Base-by-base conservation (phyloP, 768 basidiomycete genomes). In the Suillus americanus region DNA sequence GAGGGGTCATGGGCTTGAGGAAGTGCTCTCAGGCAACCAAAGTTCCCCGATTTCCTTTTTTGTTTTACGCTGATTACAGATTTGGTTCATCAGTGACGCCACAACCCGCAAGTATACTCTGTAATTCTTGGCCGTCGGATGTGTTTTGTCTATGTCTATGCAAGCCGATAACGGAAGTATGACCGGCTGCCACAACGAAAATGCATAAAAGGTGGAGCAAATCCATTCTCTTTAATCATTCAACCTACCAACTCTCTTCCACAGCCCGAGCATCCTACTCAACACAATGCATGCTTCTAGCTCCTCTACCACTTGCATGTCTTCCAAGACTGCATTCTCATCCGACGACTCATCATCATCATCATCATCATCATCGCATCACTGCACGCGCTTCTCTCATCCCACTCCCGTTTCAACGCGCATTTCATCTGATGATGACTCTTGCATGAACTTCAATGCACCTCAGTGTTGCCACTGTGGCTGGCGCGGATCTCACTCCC, bases 391-490 rank as follows among this genome's bases (percentile, higher is more conserved):
- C 16, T 53, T 63, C 56, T 40, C 67, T 48, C 60, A 70, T 43
- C 18, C 75, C 25, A 66, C 71, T 37, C 72, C 73, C 66, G 71
- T 73, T 60, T 68, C 70, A 38, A 63, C 48, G 64, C 69, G 70
- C 57, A 67, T 66, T 62, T 67, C 71, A 14, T 64, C 65, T 60
- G 70, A 71, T 45, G 74, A 74, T 65, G 62, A 68, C 65, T 66
- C 77, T 57, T 72, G 78, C 41, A 73, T 80, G 61, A 78, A 85
- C 79, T 79, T 81, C 70, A 86, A 83, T 79, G 80, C 85, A n/a
- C 88, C 90, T 65, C 89, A 90, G 74, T 91, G 90, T 79, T 90
- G 88, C 81, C 88, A 90, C 74, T 91, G 90, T 67, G 89, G 89
- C 69, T 88, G 81, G 81, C 86, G 89, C 69, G 89, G 88, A 45